A percentile compares a stretch with the other conserved stretches of the same genome.
Conservation (phyloP, 345 rosid genomes). For the Salix exigua region DNA sequence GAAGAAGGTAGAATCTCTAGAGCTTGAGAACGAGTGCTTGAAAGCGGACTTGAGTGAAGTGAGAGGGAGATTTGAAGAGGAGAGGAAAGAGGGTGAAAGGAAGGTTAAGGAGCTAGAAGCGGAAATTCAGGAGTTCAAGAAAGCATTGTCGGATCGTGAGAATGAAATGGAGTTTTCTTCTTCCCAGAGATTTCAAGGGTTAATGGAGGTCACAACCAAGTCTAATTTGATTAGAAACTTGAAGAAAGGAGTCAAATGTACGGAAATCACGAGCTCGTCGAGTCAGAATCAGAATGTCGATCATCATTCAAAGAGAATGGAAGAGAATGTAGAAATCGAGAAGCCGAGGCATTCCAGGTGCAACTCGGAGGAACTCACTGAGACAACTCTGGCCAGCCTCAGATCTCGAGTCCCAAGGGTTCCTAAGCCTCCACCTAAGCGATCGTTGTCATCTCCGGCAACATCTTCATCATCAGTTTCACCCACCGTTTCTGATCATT, state of each 20-base stretch:
- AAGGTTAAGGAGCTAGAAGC: slow-evolving; percentile 47
- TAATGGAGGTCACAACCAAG: slow-evolving; percentile 50
- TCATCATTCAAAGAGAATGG: slow-evolving; percentile 38
- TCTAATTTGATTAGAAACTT: slow-evolving; percentile 48
- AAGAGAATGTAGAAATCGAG: slow-evolving; percentile 37
- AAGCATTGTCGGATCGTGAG: slow-evolving; percentile 40
- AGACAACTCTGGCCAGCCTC: slow-evolving; percentile 46
- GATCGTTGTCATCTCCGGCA: slow-evolving; percentile 29
- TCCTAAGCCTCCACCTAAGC: slow-evolving; percentile 90
- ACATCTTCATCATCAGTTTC: slow-evolving; percentile 14
- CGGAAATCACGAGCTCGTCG: slow-evolving; percentile 15
- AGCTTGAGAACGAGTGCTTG: slow-evolving; percentile 45
- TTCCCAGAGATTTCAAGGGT: slow-evolving; percentile 71
- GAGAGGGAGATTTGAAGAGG: slow-evolving; percentile 24
- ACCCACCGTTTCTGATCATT: slow-evolving; percentile 9
- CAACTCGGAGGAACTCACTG: slow-evolving; percentile 68
- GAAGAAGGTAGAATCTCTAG: slow-evolving; percentile 39
- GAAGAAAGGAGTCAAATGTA: slow-evolving; percentile 35
- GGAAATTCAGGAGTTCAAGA: slow-evolving; percentile 51
- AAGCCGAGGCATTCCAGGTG: slow-evolving; percentile 48
- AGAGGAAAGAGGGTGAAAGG: slow-evolving; percentile 31
- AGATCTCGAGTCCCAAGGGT: slow-evolving; percentile 78
- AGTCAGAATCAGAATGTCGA: slow-evolving; percentile 28
- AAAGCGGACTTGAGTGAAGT: slow-evolving; percentile 31
- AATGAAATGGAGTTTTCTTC: slow-evolving; percentile 45